phyloP scores from a whole-genome alignment of 2,329 filamentous ascomycete species.

The Pestalotiopsis sp. region DNA sequence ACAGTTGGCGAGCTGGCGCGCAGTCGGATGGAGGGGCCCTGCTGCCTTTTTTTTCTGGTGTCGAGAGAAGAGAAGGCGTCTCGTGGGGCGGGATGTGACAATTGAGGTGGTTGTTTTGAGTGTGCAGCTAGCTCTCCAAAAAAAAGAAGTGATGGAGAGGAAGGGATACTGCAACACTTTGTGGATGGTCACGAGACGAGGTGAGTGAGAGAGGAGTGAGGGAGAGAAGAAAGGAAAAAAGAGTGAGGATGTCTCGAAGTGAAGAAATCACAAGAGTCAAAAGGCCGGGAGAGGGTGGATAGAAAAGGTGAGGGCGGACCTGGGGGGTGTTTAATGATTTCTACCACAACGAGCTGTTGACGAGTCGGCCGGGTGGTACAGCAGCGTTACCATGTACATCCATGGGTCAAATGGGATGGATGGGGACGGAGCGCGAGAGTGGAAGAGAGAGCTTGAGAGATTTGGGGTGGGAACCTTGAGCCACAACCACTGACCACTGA shows the following conservation, averaged over 20 bases:
- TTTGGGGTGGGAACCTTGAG: slow-evolving; percentile 11
- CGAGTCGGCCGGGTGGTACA: slow-evolving; percentile 16
- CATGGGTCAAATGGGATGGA: not conserved
- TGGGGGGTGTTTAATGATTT: slow-evolving; percentile 35
- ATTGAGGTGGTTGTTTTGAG: slow-evolving; percentile 22
- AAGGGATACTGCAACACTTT: slow-evolving; percentile 28
- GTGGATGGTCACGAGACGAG: slow-evolving; percentile 28
- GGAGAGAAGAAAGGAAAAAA: slow-evolving; percentile 37
- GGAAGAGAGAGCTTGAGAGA: slow-evolving; percentile 1
- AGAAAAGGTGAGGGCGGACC: slow-evolving; percentile 25
- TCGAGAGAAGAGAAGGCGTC: slow-evolving; percentile 12
- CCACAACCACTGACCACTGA: not conserved
- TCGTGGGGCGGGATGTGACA: slow-evolving; percentile 21
- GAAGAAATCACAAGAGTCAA: slow-evolving; percentile 34
- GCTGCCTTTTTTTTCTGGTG: not conserved
- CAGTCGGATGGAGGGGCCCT: not conserved
- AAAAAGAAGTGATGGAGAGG: slow-evolving; percentile 15
- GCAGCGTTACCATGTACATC: not conserved
- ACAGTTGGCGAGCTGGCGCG: slow-evolving; percentile 9
- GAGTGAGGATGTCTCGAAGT: slow-evolving; percentile 39
- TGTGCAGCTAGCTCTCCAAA: slow-evolving; percentile 24
- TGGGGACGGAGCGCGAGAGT: not conserved
- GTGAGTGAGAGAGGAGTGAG: slow-evolving; percentile 28
- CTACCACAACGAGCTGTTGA: slow-evolving; percentile 15
- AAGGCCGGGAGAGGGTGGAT: slow-evolving; percentile 32